Evolutionary conservation across 306 rosid species (phyloP), one percentile per base, ranked within the genome.

Genomic region (Betula pendula): DNA sequence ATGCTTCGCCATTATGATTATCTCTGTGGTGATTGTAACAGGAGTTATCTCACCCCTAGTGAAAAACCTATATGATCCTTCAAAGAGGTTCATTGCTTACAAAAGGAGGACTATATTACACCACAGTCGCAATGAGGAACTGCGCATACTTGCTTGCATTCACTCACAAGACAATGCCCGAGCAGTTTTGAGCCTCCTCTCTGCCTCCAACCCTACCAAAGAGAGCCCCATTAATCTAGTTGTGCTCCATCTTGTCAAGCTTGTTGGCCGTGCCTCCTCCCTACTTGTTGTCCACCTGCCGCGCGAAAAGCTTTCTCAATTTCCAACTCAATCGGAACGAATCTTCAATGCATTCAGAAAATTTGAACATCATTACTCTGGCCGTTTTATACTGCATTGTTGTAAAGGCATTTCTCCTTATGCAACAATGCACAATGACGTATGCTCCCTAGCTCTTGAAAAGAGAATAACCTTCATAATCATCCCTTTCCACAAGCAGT

Each of bases 401-500:
- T 91, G 78, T 47, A 84, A 86, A 68, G 93, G 90, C 63, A 83
- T 89, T 24, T 91, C 92, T 49, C 96, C 92, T 2, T 86, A 81
- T 80, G 77, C 87, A n/a, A 86, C 94, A 25, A 91, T 91, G 96
- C 91, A 91, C 85, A 87, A 87, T 72, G 94, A 91, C 59, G 92
- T 91, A 1, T 91, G 96, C 84, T 89, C 84, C 73, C 51, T 84
- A 51, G 92, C 94, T 45, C 90, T 87, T 19, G 96, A 91, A 42
- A 89, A 79, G 80, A 82, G 89, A 73, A 86, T 77, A 45, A 89
- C 87, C 74, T 81, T 89, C 15, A 83, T 93, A 19, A 81, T 89
- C 65, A 70, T 91, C 62, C 92, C 97, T 10, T 91, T 87, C 80
- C 92, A 87, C 70, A 88, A 81, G 77, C 83, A 72, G 14, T 83